phyloP scores from a whole-genome alignment of 257 asterid genomes.

The Mentha longifolia region DNA sequence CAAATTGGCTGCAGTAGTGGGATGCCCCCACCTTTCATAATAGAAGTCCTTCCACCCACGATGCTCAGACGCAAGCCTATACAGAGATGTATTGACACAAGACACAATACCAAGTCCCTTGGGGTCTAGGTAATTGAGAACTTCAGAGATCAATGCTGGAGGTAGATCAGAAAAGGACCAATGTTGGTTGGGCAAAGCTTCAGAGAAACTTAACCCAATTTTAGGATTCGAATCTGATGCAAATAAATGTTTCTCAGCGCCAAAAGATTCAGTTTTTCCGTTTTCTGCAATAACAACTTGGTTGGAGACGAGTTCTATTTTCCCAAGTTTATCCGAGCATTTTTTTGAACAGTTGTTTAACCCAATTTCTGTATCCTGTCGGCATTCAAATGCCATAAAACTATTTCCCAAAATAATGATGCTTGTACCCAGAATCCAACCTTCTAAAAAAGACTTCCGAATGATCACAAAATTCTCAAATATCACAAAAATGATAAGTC shows the following conservation, averaged over 20 bases:
- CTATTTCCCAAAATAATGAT: slow-evolving; percentile 25
- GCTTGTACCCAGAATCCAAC: slow-evolving; percentile 29
- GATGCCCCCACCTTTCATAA: slow-evolving; percentile 93
- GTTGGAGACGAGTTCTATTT: slow-evolving; percentile 35
- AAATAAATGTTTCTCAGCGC: slow-evolving; percentile 37
- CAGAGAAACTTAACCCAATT: slow-evolving; percentile 44
- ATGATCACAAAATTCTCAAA: slow-evolving; percentile 22
- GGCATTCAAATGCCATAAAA: slow-evolving; percentile 98
- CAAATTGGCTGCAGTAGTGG: slow-evolving; percentile 39
- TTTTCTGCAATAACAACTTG: slow-evolving; percentile 35
- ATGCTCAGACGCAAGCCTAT: slow-evolving; percentile 78
- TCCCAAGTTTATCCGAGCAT: slow-evolving; percentile 41
- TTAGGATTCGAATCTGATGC: slow-evolving; percentile 37
- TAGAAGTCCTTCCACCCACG: slow-evolving; percentile 91
- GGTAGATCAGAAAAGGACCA: slow-evolving; percentile 80
- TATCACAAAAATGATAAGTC: slow-evolving; percentile 6
- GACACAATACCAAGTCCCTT: slow-evolving; percentile 88
- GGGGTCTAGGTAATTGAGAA: slow-evolving; percentile 81
- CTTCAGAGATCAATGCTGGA: slow-evolving; percentile 72
- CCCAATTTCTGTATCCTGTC: slow-evolving; percentile 46
- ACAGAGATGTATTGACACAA: slow-evolving; percentile 72
- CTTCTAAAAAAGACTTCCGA: slow-evolving; percentile 4
- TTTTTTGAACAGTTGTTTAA: slow-evolving; percentile 40
- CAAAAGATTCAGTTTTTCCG: slow-evolving; percentile 30
- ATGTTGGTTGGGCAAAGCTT: slow-evolving; percentile 32